Evolutionary conservation across 2,329 filamentous ascomycete species (phyloP).

Genomic region (Fusarium sp.): DNA sequence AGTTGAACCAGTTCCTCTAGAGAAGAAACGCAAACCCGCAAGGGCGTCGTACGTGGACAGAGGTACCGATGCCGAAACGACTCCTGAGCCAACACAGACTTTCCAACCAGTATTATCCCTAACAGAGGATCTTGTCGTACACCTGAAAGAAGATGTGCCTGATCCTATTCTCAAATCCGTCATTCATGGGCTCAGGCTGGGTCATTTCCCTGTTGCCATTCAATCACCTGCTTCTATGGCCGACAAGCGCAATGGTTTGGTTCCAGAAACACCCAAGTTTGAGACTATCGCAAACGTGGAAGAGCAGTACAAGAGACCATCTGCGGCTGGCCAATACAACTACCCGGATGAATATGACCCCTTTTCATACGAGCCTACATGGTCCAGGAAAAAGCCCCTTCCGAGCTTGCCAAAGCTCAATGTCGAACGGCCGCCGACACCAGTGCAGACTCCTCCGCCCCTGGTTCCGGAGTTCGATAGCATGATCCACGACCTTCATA

Average conservation of each 20-base stretch:
- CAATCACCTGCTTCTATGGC: slow-evolving; percentile 43
- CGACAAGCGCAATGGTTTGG: slow-evolving; percentile 37
- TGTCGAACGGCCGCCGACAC: slow-evolving; percentile 57
- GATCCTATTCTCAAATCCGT: slow-evolving; percentile 62
- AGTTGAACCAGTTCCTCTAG: slow-evolving; percentile 49
- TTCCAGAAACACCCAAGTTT: slow-evolving; percentile 49
- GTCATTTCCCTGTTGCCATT: slow-evolving; percentile 47
- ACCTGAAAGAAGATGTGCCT: slow-evolving; percentile 61
- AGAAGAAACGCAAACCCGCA: slow-evolving; percentile 48
- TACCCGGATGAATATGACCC: slow-evolving; percentile 61
- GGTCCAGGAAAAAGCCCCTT: slow-evolving; percentile 43
- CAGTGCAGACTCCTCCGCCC: slow-evolving; percentile 59
- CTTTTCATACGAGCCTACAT: slow-evolving; percentile 56
- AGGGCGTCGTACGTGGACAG: slow-evolving; percentile 55
- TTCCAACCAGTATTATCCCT: slow-evolving; percentile 65
- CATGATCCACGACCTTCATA: slow-evolving; percentile 62
- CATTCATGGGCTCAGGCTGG: slow-evolving; percentile 59
- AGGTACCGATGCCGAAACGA: slow-evolving; percentile 55
- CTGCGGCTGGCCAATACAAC: slow-evolving; percentile 26
- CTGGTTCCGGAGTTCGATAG: slow-evolving; percentile 50
- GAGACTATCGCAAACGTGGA: slow-evolving; percentile 27
- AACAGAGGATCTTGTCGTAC: slow-evolving; percentile 68
- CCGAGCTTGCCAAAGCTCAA: slow-evolving; percentile 44
- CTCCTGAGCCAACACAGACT: slow-evolving; percentile 35
- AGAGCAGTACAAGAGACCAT: slow-evolving; percentile 29